phyloP scores from a whole-genome alignment of 2,329 filamentous ascomycete species.

The Diplodia seriata region DNA sequence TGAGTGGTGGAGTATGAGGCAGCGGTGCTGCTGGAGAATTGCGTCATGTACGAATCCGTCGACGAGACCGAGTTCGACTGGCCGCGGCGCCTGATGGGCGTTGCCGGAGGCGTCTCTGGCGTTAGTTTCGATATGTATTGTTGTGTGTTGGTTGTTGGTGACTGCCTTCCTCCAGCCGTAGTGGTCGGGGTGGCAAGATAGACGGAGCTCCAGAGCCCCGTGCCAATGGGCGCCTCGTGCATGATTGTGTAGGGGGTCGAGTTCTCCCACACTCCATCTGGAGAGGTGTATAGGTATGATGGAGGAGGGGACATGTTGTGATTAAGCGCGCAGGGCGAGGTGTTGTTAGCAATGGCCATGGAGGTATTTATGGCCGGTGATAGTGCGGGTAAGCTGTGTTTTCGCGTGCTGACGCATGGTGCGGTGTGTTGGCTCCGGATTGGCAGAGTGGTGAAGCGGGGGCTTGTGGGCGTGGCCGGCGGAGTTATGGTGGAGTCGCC shows the following conservation, averaged over 20 bases:
- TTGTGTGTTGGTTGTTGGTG: background rate
- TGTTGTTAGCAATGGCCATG: background rate
- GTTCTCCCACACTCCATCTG: conserved; percentile 28
- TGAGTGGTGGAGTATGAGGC: conserved; percentile 33
- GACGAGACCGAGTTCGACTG: conserved; percentile 26
- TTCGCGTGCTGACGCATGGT: background rate
- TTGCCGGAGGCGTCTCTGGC: conserved; percentile 26
- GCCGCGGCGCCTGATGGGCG: conserved; percentile 20
- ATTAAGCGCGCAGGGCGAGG: background rate
- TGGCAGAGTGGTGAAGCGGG: conserved; percentile 19
- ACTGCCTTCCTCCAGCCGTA: background rate
- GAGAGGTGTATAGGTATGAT: conserved; percentile 5
- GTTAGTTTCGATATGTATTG: conserved; percentile 25
- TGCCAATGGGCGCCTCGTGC: conserved; percentile 42
- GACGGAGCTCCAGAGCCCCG: conserved; percentile 48
- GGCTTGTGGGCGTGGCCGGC: conserved; percentile 28
- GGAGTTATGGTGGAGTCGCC: conserved; percentile 30
- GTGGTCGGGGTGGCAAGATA: conserved; percentile 40
- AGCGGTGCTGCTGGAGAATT: conserved; percentile 20
- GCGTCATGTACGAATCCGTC: conserved; percentile 20
- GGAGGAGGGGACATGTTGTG: background rate
- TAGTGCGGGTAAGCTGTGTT: background rate
- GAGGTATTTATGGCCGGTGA: conserved; percentile 7
- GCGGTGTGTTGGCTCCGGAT: conserved; percentile 22
- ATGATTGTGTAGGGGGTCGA: conserved; percentile 33